Base-by-base conservation (phyloP, 2,329 filamentous ascomycete genomes). In the Colletotrichum lentis region DNA sequence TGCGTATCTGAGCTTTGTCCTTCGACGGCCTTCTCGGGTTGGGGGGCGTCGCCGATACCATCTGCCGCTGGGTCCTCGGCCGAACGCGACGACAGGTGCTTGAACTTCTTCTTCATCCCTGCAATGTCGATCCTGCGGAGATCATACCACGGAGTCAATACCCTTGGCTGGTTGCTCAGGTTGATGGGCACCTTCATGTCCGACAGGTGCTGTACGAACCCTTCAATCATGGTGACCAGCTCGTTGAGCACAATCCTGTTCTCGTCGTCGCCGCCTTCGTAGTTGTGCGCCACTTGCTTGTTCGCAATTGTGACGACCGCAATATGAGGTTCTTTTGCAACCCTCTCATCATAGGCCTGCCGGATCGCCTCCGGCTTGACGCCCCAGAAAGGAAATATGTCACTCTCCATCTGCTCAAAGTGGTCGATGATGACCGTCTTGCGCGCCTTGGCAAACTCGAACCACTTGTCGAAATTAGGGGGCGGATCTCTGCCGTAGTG, bases 161-260 rank as follows among this genome's bases (percentile, higher is more conserved):
- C 87, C 46, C 91, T 84, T 1, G 92, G 91, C 72, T 92, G 88
- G 66, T 93, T 90, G 72, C 91, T 86, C 22, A 92, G 83, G 75
- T 97, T 97, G 80, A 97, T 91, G 0, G 92, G 91, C 22, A 97
- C 79, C 70, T 93, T 88, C 91, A 97, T 94, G 70, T 94, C 88
- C 0, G 93, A 92, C 16, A 97, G 82, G 74, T 91, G 87, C 71
- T 89, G 80, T 1, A 89, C 85, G 73, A 97, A 97, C 1, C 84
- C 81, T 59, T 87, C 82, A 75, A 96, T 88, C 86, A 96, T 91
- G 4, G 85, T 84, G 7, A 87, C 81, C 0, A 86, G 73, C n/a
- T 79, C 78, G 16, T 83, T 77, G 46, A 87, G 72, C 22, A 80
- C 73, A 14, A 74, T 67, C 20, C 76, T 75, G 24, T 81, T 73